These are phyloP conservation scores for Stachybotrys chartarum DNA, from an alignment of 2,329 filamentous ascomycete species.

Conservation along the genomic window DNA sequence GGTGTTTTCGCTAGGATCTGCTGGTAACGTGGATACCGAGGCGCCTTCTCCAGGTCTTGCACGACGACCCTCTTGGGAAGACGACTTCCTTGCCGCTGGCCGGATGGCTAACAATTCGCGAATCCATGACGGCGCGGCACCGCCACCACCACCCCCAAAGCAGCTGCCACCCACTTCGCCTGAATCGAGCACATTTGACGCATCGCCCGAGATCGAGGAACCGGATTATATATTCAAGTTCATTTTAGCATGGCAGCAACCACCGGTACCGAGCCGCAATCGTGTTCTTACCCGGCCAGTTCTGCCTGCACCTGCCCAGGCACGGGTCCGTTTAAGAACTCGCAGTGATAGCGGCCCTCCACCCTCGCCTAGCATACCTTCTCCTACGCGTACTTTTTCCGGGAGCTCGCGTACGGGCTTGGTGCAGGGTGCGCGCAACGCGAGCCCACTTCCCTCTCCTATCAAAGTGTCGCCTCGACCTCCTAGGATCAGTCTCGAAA, in stretches of 20 bases:
- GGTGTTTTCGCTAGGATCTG: conserved; percentile 40
- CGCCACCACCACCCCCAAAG: conserved; percentile 30
- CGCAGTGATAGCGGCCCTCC: conserved; percentile 31
- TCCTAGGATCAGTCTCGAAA: neutral
- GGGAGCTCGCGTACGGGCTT: conserved; percentile 38
- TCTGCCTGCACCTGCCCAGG: conserved; percentile 64
- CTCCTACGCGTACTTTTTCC: conserved; percentile 39
- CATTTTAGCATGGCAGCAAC: conserved; percentile 58
- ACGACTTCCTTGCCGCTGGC: conserved; percentile 42
- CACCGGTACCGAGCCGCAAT: conserved; percentile 47
- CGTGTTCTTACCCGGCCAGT: conserved; percentile 61
- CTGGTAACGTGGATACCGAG: conserved; percentile 8
- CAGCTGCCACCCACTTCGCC: conserved; percentile 26
- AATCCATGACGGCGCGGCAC: conserved; percentile 17
- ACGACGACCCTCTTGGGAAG: conserved; percentile 24
- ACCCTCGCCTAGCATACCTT: conserved; percentile 29
- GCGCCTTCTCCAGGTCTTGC: conserved; percentile 4
- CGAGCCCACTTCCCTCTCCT: conserved; percentile 28
- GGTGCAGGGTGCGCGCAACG: conserved; percentile 44
- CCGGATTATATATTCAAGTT: conserved; percentile 66
- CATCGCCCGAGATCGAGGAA: conserved; percentile 46
- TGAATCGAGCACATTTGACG: conserved; percentile 47
- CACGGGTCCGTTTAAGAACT: conserved; percentile 41
- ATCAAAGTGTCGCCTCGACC: conserved; percentile 8
- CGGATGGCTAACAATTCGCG: conserved; percentile 42